A percentile compares a stretch with the other conserved stretches of the same genome.
These are phyloP conservation scores for Anethum foeniculum DNA, from an alignment of 140 eudicot genomes.

Conservation along the genomic window DNA sequence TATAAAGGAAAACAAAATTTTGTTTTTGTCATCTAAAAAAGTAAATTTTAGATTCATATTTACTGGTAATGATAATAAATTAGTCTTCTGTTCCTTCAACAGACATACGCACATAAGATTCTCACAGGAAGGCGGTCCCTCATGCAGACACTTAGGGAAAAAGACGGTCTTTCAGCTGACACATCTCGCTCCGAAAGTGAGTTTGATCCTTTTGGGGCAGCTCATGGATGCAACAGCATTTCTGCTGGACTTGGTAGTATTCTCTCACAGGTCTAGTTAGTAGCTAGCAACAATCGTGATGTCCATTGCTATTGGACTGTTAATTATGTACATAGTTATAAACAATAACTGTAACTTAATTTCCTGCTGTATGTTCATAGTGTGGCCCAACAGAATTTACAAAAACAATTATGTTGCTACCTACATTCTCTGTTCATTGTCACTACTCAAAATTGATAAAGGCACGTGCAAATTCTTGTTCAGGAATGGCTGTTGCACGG, in stretches of 20 bases:
- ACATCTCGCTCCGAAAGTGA: constrained; percentile 61
- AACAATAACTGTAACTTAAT: not conserved
- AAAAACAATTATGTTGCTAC: not conserved
- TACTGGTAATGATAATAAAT: constrained; percentile 17
- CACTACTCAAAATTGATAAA: not conserved
- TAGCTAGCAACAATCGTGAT: not conserved
- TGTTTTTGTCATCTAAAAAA: not conserved
- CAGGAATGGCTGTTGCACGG: constrained; percentile 94
- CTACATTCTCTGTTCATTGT: not conserved
- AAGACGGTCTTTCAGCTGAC: constrained; percentile 48
- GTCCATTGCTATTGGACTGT: not conserved
- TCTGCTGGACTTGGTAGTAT: constrained; percentile 92
- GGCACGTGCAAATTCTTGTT: constrained; percentile 5
- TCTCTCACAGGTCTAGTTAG: constrained; percentile 5
- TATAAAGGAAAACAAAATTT: not conserved
- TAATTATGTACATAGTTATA: not conserved
- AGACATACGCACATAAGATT: constrained; percentile 86
- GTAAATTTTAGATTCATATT: not conserved
- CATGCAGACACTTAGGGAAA: constrained; percentile 39
- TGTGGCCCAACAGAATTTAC: not conserved
- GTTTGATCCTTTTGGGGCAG: constrained; percentile 80
- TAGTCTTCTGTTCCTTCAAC: constrained; percentile 21
- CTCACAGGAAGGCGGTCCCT: constrained; percentile 81
- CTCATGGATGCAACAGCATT: constrained; percentile 94
- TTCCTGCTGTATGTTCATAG: not conserved